These are phyloP conservation scores for Aspergillus egyptiacus DNA, from an alignment of 495 filamentous ascomycete genomes.

Conservation along the genomic window DNA sequence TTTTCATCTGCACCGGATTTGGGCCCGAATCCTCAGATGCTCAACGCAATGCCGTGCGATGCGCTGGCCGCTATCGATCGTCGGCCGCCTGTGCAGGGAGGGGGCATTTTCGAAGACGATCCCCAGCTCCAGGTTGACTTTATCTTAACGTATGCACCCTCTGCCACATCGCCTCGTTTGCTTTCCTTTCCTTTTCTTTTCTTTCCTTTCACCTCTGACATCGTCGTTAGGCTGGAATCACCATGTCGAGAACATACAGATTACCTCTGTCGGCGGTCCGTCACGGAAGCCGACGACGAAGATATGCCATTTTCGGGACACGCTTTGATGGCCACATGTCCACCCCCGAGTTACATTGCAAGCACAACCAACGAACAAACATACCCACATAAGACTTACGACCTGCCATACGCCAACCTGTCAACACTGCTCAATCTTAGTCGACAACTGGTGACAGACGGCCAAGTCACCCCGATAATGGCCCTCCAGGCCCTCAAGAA, in stretches of 20 bases:
- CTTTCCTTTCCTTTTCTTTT: too few relatives aligned
- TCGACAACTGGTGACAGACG: constrained; percentile 74
- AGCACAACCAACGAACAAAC: constrained; percentile 36
- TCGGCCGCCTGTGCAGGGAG: constrained; percentile 32
- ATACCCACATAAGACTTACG: constrained; percentile 39
- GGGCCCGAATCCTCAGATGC: constrained; percentile 30
- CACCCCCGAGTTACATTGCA: constrained; percentile 51
- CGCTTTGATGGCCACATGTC: constrained; percentile 84
- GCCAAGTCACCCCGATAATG: constrained; percentile 96
- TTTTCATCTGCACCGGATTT: constrained; percentile 29
- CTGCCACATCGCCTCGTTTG: neutral
- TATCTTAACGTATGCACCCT: constrained; percentile 77
- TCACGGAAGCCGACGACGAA: constrained; percentile 45
- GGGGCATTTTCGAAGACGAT: constrained; percentile 65
- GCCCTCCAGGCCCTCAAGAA: constrained; percentile 76
- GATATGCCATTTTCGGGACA: constrained; percentile 63
- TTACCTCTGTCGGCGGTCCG: constrained; percentile 46
- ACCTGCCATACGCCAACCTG: constrained; percentile 66
- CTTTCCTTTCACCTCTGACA: constrained; percentile 16
- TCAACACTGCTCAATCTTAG: constrained; percentile 78
- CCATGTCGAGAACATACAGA: constrained; percentile 94
- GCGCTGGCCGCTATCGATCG: constrained; percentile 30
- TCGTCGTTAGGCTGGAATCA: constrained; percentile 64
- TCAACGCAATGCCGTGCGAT: constrained; percentile 23
- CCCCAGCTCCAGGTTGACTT: constrained; percentile 87